Percentiles rank a stretch among this genome's conserved stretches.
phyloP scores from a whole-genome alignment of 2,329 filamentous ascomycete genomes.

The Samsoniella hepiali region DNA sequence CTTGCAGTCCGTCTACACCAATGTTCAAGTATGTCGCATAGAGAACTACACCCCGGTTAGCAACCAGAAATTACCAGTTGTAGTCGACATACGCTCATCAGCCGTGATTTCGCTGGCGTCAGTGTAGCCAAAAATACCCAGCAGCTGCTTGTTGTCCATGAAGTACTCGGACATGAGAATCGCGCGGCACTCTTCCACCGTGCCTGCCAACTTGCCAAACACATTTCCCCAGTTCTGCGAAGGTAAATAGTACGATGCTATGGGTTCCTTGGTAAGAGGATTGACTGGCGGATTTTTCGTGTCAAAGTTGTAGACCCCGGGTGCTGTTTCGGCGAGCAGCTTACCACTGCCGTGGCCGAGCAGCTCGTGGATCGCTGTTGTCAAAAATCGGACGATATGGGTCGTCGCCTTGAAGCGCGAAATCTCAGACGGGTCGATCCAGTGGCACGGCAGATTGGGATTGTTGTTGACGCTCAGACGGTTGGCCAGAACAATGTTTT shows the following conservation, averaged over 20 bases:
- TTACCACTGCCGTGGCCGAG: not conserved
- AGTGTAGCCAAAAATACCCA: not conserved
- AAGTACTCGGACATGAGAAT: slow-evolving; percentile 4
- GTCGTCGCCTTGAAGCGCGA: not conserved
- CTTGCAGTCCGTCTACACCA: slow-evolving; percentile 2
- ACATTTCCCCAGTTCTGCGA: not conserved
- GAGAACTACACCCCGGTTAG: not conserved
- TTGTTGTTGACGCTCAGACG: slow-evolving; percentile 52
- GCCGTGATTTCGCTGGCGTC: slow-evolving; percentile 1
- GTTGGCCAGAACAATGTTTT: slow-evolving; percentile 60
- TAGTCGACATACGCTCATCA: not conserved
- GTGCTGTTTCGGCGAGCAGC: not conserved
- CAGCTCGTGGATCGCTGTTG: slow-evolving; percentile 32
- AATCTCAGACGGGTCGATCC: slow-evolving; percentile 7
- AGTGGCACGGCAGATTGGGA: slow-evolving; percentile 17
- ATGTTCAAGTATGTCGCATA: slow-evolving; percentile 3
- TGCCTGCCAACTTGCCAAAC: not conserved
- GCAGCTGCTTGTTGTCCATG: slow-evolving; percentile 8
- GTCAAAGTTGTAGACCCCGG: not conserved
- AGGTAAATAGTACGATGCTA: not conserved
- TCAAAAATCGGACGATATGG: slow-evolving; percentile 4
- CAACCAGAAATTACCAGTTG: not conserved
- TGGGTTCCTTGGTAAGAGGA: not conserved
- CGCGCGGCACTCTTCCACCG: slow-evolving; percentile 4
- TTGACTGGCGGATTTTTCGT: not conserved